These are phyloP conservation scores for Trichosanthes truncata DNA, from an alignment of 306 rosid species.

Conservation along the genomic window DNA sequence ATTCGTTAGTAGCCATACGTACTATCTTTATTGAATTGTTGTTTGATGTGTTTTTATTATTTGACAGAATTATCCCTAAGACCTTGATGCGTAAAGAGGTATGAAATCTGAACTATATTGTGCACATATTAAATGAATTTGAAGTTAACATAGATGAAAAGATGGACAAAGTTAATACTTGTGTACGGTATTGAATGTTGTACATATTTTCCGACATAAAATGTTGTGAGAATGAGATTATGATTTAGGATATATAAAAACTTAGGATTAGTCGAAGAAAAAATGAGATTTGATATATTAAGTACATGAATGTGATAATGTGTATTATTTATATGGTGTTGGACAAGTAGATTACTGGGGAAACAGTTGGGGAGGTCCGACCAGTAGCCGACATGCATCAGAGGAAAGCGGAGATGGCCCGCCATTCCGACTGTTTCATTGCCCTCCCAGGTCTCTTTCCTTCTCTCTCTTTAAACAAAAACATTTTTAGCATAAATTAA, in stretches of 20 bases:
- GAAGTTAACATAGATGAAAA: not conserved
- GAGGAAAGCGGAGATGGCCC: conserved; percentile 30
- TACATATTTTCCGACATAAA: not conserved
- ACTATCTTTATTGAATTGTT: not conserved
- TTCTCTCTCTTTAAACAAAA: not conserved
- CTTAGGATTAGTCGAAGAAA: not conserved
- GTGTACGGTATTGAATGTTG: not conserved
- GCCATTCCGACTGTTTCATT: conserved; percentile 28
- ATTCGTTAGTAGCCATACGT: not conserved
- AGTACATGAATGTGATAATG: not conserved
- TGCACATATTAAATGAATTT: not conserved
- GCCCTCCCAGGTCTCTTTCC: conserved; percentile 27
- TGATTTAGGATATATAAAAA: not conserved
- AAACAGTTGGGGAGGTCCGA: conserved; percentile 26
- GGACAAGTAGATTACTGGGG: conserved; percentile 18
- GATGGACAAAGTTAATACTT: not conserved
- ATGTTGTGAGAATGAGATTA: not conserved
- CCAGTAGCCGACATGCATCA: conserved; percentile 27
- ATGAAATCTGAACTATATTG: not conserved
- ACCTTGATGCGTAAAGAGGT: conserved; percentile 23
- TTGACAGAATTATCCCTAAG: conserved; percentile 21
- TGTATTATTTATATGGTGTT: not conserved
- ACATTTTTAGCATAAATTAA: not conserved
- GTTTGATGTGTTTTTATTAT: not conserved
- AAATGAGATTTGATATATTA: not conserved